phyloP scores from a whole-genome alignment of 495 filamentous ascomycete genomes.

The Penicillium desertorum region DNA sequence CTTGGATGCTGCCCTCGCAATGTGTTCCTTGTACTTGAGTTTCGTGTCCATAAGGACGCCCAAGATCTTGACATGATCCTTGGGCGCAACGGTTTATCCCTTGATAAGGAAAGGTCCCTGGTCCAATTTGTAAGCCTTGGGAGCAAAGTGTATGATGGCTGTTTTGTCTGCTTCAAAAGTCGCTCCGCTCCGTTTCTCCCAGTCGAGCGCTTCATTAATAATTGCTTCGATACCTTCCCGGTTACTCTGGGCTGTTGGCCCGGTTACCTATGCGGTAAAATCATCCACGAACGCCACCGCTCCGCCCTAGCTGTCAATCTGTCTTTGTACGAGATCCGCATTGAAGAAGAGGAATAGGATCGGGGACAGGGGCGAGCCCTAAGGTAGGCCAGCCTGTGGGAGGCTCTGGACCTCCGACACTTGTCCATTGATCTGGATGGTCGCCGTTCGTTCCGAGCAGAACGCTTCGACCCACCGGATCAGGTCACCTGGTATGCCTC shows the following conservation, averaged over 20 bases:
- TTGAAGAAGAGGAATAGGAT: not conserved
- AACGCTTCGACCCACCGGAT: conserved; percentile 14
- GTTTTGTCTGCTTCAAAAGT: not conserved
- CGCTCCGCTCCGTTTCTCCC: not conserved
- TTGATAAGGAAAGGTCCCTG: conserved; percentile 20
- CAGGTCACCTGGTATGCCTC: too few relatives aligned
- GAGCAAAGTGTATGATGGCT: not conserved
- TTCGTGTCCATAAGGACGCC: conserved; percentile 19
- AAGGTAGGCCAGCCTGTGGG: conserved; percentile 14
- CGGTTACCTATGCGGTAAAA: too few relatives aligned
- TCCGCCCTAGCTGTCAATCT: too few relatives aligned
- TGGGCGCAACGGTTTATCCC: conserved; percentile 18
- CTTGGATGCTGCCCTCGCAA: conserved; percentile 20
- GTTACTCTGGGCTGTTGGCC: too few relatives aligned
- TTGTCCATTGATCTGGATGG: not conserved
- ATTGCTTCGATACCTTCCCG: not conserved
- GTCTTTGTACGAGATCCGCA: not conserved
- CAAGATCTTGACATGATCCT: conserved; percentile 20
- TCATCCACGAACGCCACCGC: too few relatives aligned
- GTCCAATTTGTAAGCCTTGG: conserved; percentile 11
- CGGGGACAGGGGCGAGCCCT: conserved; percentile 20
- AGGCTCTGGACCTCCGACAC: too few relatives aligned
- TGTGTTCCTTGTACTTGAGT: conserved; percentile 27
- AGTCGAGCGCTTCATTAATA: conserved; percentile 23
- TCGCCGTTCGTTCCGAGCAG: conserved; percentile 20